phyloP scores from a whole-genome alignment of 2,329 filamentous ascomycete species.

The Daldinia sp. region DNA sequence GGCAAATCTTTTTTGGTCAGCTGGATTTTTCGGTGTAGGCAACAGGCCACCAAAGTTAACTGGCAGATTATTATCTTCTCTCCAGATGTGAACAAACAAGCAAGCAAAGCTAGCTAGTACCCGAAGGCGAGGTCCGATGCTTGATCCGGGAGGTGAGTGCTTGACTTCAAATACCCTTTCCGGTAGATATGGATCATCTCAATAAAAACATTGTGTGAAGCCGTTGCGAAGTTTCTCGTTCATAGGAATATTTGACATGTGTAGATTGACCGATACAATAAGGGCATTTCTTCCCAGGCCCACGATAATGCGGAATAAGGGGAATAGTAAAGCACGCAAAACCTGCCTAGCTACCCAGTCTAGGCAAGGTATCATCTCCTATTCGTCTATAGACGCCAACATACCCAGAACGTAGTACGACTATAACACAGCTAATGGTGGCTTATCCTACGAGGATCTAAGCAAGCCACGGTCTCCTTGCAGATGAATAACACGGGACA shows the following conservation, averaged over 20 bases:
- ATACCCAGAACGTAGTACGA: too few relatives aligned
- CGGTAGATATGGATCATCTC: constrained; percentile 28
- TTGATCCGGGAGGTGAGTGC: constrained; percentile 3
- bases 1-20: constrained; percentile 17
- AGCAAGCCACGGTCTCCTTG: neutral
- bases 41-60: constrained; percentile 14
- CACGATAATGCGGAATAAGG: neutral
- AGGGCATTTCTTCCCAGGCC: neutral
- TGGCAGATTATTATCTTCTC: constrained; percentile 12
- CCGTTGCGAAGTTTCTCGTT: neutral
- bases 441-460: neutral
- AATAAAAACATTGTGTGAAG: constrained; percentile 22
- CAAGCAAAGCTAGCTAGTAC: neutral
- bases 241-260: neutral
- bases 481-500: neutral
- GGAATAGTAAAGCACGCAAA: neutral
- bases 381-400: neutral
- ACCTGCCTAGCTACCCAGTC: neutral
- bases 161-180: constrained; percentile 11
- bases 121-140: neutral
- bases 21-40: constrained; percentile 15
- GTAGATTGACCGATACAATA: neutral
- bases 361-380: neutral
- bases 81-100: constrained; percentile 6
- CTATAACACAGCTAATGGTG: neutral